A percentile compares a stretch with the other conserved stretches of the same genome.
phyloP scores from a whole-genome alignment of 371 early-diverging fungal species.

The Mucor irregularis region DNA sequence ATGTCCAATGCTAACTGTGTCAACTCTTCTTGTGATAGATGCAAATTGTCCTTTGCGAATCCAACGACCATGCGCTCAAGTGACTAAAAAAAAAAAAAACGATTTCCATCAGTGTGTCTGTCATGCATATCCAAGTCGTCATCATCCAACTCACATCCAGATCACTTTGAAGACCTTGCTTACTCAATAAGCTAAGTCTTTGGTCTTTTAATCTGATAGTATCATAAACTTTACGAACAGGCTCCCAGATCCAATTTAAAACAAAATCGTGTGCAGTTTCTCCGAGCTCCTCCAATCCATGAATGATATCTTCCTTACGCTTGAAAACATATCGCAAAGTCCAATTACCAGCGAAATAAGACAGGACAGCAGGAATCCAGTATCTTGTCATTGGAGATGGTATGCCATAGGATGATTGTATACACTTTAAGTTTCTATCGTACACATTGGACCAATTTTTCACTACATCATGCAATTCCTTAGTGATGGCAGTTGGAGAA shows the following conservation, averaged over 20 bases:
- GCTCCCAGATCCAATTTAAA: slow-evolving; percentile 80
- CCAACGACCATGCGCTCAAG: slow-evolving; percentile 88
- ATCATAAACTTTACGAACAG: slow-evolving; percentile 73
- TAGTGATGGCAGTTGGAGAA: neutral
- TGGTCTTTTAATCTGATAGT: slow-evolving; percentile 84
- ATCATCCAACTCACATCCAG: slow-evolving; percentile 56
- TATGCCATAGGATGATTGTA: slow-evolving; percentile 37
- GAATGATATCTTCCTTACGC: slow-evolving; percentile 52
- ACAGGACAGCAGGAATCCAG: slow-evolving; percentile 59
- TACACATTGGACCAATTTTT: slow-evolving; percentile 12
- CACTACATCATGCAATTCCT: slow-evolving; percentile 6
- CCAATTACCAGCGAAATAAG: slow-evolving; percentile 42
- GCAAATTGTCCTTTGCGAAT: slow-evolving; percentile 70
- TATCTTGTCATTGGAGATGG: slow-evolving; percentile 53
- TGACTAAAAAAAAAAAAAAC: slow-evolving; percentile 44
- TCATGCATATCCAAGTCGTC: neutral
- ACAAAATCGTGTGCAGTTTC: slow-evolving; percentile 61
- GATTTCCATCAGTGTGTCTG: no score
- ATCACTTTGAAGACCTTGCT: slow-evolving; percentile 78
- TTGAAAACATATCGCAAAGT: slow-evolving; percentile 40
- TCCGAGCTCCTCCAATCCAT: slow-evolving; percentile 46
- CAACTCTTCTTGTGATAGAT: slow-evolving; percentile 41
- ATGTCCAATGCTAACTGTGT: slow-evolving; percentile 44
- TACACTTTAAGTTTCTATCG: slow-evolving; percentile 10
- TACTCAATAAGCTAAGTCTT: slow-evolving; percentile 73